phyloP scores from a whole-genome alignment of 768 basidiomycete species.

The Suillus occidentalis region DNA sequence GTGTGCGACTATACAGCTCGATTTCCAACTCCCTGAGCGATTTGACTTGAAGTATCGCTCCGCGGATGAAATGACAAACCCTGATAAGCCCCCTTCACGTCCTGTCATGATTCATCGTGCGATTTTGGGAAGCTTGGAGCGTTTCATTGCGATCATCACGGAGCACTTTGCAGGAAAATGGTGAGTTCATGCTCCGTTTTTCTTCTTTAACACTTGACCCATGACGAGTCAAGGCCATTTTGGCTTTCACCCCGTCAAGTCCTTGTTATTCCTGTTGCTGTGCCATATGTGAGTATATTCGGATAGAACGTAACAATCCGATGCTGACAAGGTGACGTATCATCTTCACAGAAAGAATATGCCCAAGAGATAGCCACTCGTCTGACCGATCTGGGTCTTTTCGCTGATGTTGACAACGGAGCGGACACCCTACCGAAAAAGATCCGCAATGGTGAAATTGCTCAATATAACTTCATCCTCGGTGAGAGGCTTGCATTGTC shows the following conservation, averaged over 20 bases:
- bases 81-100: slow-evolving; percentile 56
- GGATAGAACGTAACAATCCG: neutral
- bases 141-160: slow-evolving; percentile 95
- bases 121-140: slow-evolving; percentile 89
- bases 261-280: slow-evolving; percentile 90
- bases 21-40: slow-evolving; percentile 96
- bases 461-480: slow-evolving; percentile 97
- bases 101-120: slow-evolving; percentile 99
- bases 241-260: slow-evolving; percentile 98
- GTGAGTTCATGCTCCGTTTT: slow-evolving; percentile 39
- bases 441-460: slow-evolving; percentile 94
- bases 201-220: neutral
- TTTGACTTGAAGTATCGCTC: slow-evolving; percentile 94
- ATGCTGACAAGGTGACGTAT: slow-evolving; percentile 6
- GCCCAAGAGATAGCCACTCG: slow-evolving; percentile 76
- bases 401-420: slow-evolving; percentile 89
- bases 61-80: slow-evolving; percentile 55
- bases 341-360: slow-evolving; percentile 72
- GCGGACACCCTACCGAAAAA: slow-evolving; percentile 95
- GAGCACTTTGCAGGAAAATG: slow-evolving; percentile 99
- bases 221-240: slow-evolving; percentile 70
- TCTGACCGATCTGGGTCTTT: slow-evolving; percentile 71
- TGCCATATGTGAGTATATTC: slow-evolving; percentile 68
- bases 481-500: slow-evolving; percentile 50
- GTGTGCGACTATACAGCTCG: slow-evolving; percentile 97